Conservation (phyloP, 2,329 filamentous ascomycete genomes). For the Grosmannia huntii region DNA sequence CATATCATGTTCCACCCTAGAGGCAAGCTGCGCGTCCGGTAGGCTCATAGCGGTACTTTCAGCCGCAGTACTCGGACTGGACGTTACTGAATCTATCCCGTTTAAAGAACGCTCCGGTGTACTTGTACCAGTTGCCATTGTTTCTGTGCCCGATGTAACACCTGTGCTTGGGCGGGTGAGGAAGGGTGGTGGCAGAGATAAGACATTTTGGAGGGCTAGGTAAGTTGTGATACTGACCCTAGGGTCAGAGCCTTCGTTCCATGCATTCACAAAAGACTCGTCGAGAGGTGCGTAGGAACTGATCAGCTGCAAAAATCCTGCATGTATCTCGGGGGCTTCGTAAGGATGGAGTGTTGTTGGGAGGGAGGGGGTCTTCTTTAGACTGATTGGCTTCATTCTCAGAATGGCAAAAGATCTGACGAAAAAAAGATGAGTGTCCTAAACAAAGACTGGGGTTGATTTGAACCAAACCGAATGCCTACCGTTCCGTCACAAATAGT, state of each 20-base stretch:
- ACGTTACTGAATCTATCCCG: neutral
- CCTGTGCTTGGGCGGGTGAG: constrained; percentile 4
- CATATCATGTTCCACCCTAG: no score
- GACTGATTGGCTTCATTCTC: constrained; percentile 48
- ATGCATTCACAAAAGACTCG: constrained; percentile 48
- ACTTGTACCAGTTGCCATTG: constrained; percentile 1
- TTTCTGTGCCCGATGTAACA: neutral
- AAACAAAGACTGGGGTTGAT: neutral
- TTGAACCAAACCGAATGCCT: constrained; percentile 2
- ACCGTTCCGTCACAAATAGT: constrained; percentile 49
- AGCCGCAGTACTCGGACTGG: neutral
- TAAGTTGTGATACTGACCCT: constrained; percentile 21
- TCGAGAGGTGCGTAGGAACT: constrained; percentile 50
- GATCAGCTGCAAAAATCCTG: constrained; percentile 47
- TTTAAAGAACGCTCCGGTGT: constrained; percentile 16
- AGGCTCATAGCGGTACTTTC: neutral
- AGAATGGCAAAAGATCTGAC: constrained; percentile 49
- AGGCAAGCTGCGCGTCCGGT: neutral
- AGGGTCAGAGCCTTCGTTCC: constrained; percentile 43
- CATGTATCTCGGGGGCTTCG: constrained; percentile 37
- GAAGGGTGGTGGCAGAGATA: constrained; percentile 21
- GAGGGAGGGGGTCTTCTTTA: constrained; percentile 44
- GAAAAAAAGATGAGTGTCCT: neutral
- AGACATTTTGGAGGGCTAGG: constrained; percentile 21
- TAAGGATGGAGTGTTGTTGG: constrained; percentile 38